Conservation (phyloP, 1,139 yeast genomes). For the Yamadazyma atmosphaerica region DNA sequence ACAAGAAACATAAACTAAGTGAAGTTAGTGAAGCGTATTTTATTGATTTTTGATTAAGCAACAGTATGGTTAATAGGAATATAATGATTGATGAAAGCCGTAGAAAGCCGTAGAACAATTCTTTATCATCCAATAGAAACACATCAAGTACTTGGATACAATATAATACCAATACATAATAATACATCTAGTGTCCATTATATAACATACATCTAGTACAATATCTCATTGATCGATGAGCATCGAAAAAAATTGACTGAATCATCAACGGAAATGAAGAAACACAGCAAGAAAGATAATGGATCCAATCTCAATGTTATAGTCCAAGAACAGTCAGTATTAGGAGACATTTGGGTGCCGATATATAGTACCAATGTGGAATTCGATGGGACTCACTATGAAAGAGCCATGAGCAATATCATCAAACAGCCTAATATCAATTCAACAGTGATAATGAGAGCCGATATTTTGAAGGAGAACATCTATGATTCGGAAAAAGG, state of each 20-base stretch:
- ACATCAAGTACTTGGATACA: too few species aligned
- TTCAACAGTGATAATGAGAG: constrained; percentile 86
- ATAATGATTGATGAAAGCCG: too few species aligned
- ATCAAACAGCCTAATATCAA: constrained; percentile 88
- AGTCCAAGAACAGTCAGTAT: constrained; percentile 30
- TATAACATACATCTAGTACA: too few species aligned
- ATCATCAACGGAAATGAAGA: constrained; percentile 16
- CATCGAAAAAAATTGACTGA: background rate
- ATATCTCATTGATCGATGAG: too few species aligned
- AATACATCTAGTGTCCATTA: too few species aligned
- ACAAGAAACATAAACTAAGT: constrained; percentile 43
- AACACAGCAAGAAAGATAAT: constrained; percentile 11
- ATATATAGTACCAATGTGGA: constrained; percentile 47
- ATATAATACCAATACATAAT: too few species aligned
- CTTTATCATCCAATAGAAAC: too few species aligned
- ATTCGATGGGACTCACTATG: constrained; percentile 56
- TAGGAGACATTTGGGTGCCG: constrained; percentile 72
- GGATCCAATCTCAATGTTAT: constrained; percentile 8
- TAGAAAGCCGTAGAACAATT: too few species aligned
- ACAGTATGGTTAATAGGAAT: background rate
- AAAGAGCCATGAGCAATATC: constrained; percentile 75
- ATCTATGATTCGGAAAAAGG: constrained; percentile 40
- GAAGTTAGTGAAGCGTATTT: constrained; percentile 47
- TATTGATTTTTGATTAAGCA: constrained; percentile 31
- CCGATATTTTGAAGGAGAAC: constrained; percentile 71